These are phyloP conservation scores for Sugiyamaella pinicola DNA, from an alignment of 1,139 yeast genomes.

Conservation along the genomic window DNA sequence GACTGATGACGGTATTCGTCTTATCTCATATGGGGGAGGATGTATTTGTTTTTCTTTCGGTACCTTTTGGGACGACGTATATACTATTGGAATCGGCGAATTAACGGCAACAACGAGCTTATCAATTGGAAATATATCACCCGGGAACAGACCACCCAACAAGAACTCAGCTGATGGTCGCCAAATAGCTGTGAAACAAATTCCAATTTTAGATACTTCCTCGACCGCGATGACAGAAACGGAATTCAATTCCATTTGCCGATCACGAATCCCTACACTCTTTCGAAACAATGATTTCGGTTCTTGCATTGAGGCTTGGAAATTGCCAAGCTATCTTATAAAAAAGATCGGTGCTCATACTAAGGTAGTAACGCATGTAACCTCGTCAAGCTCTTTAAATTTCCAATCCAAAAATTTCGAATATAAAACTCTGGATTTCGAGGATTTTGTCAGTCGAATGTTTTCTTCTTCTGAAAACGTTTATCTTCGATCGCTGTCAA, in stretches of 20 bases:
- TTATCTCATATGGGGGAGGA: slow-evolving; percentile 65
- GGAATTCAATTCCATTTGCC: slow-evolving; percentile 16
- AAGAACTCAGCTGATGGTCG: not conserved
- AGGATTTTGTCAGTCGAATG: slow-evolving; percentile 36
- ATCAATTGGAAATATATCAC: not conserved
- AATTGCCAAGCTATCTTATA: slow-evolving; percentile 37
- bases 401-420: slow-evolving; percentile 42
- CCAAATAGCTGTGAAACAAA: not conserved
- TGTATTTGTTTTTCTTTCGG: slow-evolving; percentile 87
- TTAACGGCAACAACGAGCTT: not conserved
- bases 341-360: slow-evolving; percentile 36
- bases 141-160: not conserved
- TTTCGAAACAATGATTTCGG: slow-evolving; percentile 36
- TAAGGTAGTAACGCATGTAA: slow-evolving; percentile 39
- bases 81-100: slow-evolving; percentile 24
- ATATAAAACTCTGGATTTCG: slow-evolving; percentile 38
- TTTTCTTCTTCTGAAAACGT: slow-evolving; percentile 26
- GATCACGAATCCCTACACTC: slow-evolving; percentile 21
- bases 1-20: slow-evolving; percentile 28
- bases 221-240: not conserved
- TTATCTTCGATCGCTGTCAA: slow-evolving; percentile 41
- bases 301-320: slow-evolving; percentile 36
- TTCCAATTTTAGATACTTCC: not conserved
- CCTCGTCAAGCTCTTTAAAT: slow-evolving; percentile 35
- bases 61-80: slow-evolving; percentile 56